These are phyloP conservation scores for Amylostereum chailletii DNA, from an alignment of 1,284 basidiomycete species.

Conservation along the genomic window DNA sequence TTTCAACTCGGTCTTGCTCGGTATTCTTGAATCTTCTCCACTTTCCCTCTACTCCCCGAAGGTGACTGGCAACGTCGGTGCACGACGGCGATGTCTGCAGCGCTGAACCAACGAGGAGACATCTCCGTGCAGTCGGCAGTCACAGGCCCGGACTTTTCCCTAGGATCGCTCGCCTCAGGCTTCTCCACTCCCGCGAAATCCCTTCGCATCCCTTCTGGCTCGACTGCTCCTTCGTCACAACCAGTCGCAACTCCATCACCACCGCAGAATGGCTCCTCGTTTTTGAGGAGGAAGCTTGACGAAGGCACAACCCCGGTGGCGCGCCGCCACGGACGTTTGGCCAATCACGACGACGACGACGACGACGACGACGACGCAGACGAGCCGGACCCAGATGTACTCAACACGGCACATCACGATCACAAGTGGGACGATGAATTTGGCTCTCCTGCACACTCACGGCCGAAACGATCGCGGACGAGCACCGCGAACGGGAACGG, in stretches of 20 bases:
- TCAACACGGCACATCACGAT: constrained; percentile 46
- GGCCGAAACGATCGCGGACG: constrained; percentile 32
- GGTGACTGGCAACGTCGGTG: too few species aligned
- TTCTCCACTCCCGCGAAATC: constrained; percentile 47
- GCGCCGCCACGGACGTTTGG: constrained; percentile 21
- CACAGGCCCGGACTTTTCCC: constrained; percentile 47
- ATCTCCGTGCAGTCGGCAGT: constrained; percentile 32
- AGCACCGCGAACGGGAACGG: constrained; percentile 40
- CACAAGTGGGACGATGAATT: constrained; percentile 40
- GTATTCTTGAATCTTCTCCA: too few species aligned
- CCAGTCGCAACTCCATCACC: constrained; percentile 48
- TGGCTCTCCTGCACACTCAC: constrained; percentile 37
- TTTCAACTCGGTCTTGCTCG: too few species aligned
- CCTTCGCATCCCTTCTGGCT: constrained; percentile 41
- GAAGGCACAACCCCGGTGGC: constrained; percentile 20
- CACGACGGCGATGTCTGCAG: constrained; percentile 20
- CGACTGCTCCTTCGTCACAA: constrained; percentile 48
- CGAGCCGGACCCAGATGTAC: constrained; percentile 25
- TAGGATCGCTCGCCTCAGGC: constrained; percentile 47
- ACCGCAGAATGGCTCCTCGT: constrained; percentile 16
- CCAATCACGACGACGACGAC: constrained; percentile 25
- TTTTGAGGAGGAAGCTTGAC: constrained; percentile 18
- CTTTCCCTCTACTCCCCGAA: too few species aligned
- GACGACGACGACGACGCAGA: constrained; percentile 29
- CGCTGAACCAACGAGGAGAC: constrained; percentile 23